Percentiles rank a stretch among this genome's conserved stretches.
phyloP scores from a whole-genome alignment of 2,329 filamentous ascomycete genomes.

The Macrophomina tecta region DNA sequence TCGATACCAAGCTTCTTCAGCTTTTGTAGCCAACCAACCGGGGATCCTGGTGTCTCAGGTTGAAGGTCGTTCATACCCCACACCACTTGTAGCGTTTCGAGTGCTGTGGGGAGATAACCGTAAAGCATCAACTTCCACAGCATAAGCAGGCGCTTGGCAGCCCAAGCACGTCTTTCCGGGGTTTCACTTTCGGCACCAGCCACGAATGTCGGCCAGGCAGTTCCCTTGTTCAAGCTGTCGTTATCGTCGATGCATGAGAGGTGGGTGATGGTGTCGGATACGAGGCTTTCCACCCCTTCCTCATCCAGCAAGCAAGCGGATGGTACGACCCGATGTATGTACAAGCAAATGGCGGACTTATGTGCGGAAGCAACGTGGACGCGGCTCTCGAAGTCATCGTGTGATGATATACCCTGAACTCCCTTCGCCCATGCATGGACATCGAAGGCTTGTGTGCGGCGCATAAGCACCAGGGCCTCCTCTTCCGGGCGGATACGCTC shows the following conservation, averaged over 20 bases:
- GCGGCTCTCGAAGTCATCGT: constrained; percentile 42
- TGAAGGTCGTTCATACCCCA: constrained; percentile 40
- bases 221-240: constrained; percentile 64
- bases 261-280: constrained; percentile 58
- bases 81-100: constrained; percentile 42
- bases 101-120: constrained; percentile 45
- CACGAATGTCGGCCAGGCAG: constrained; percentile 66
- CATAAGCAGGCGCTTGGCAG: constrained; percentile 52
- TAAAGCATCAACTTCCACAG: constrained; percentile 45
- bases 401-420: constrained; percentile 41
- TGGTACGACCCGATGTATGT: constrained; percentile 42
- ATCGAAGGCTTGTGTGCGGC: constrained; percentile 40
- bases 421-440: constrained; percentile 40
- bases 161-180: constrained; percentile 56
- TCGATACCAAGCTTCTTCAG: constrained; percentile 26
- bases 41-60: background rate
- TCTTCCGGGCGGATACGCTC: constrained; percentile 30
- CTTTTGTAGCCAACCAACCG: constrained; percentile 24
- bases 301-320: constrained; percentile 23
- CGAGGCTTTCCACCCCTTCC: constrained; percentile 40
- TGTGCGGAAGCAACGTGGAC: constrained; percentile 46
- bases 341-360: constrained; percentile 49
- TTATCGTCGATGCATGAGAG: constrained; percentile 55
- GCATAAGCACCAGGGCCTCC: constrained; percentile 36
- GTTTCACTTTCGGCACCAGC: constrained; percentile 62